Conservation (phyloP, 164 flowering plant genomes). For the Chimonanthus praecox region DNA sequence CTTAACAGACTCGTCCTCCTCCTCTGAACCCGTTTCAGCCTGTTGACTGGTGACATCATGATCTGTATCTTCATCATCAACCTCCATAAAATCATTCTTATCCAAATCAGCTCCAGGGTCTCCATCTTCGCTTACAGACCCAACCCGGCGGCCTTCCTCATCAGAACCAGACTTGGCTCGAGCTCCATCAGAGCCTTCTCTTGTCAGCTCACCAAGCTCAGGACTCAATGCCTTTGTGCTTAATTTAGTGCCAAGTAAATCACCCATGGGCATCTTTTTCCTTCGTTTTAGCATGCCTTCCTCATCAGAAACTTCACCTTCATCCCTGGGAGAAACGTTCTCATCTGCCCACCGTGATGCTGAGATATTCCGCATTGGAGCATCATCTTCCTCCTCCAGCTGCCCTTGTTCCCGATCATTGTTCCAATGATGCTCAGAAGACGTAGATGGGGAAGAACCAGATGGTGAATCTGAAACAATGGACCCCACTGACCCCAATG, state of each 20-base stretch:
- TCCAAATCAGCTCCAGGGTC: slow-evolving; percentile 16
- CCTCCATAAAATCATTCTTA: slow-evolving; percentile 19
- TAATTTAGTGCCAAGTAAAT: not conserved
- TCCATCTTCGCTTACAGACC: slow-evolving; percentile 15
- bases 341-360: slow-evolving; percentile 64
- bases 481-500: slow-evolving; percentile 8
- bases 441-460: slow-evolving; percentile 8
- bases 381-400: slow-evolving; percentile 31
- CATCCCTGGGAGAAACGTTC: slow-evolving; percentile 14
- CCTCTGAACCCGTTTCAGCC: slow-evolving; percentile 16
- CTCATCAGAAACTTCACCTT: slow-evolving; percentile 13
- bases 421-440: slow-evolving; percentile 3
- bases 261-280: not conserved
- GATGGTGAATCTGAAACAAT: slow-evolving; percentile 4
- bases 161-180: slow-evolving; percentile 18
- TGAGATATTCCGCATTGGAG: slow-evolving; percentile 24
- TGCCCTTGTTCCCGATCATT: slow-evolving; percentile 19
- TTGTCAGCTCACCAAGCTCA: slow-evolving; percentile 35
- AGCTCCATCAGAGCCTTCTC: slow-evolving; percentile 24
- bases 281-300: slow-evolving; percentile 15
- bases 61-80: slow-evolving; percentile 16
- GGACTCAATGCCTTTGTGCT: slow-evolving; percentile 19
- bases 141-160: slow-evolving; percentile 5
- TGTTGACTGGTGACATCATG: not conserved
- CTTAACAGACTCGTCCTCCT: slow-evolving; percentile 3